phyloP scores from a whole-genome alignment of 495 filamentous ascomycete species.

The Bacidia gigantensis region DNA sequence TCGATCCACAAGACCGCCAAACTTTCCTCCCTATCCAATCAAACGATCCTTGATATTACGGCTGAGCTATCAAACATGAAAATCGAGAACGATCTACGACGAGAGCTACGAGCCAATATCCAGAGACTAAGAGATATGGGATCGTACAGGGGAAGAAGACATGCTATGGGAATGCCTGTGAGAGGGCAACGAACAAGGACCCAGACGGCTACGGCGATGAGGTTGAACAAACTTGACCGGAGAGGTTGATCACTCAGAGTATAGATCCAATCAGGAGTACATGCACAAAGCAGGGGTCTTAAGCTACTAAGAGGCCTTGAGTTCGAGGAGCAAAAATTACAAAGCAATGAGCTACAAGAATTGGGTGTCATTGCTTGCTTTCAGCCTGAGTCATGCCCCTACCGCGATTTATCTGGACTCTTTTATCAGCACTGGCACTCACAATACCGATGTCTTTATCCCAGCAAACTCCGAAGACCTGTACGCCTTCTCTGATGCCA shows the following conservation, averaged over 20 bases:
- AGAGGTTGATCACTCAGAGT: slow-evolving; percentile 25
- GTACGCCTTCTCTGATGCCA: slow-evolving; percentile 61
- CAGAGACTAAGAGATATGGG: slow-evolving; percentile 79
- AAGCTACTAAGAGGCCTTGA: no score
- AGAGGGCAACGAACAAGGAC: slow-evolving; percentile 75
- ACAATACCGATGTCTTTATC: slow-evolving; percentile 74
- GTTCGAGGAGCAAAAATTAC: no score
- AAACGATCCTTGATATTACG: slow-evolving; percentile 65
- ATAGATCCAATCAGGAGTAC: no score
- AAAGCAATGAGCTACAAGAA: slow-evolving; percentile 78
- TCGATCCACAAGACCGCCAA: slow-evolving; percentile 70
- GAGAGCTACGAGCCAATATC: slow-evolving; percentile 71
- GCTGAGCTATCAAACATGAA: slow-evolving; percentile 80
- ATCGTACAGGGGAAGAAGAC: slow-evolving; percentile 74
- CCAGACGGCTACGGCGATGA: slow-evolving; percentile 65
- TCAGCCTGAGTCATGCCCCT: slow-evolving; percentile 25
- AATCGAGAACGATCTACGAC: slow-evolving; percentile 77
- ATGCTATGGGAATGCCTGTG: slow-evolving; percentile 79
- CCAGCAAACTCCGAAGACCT: slow-evolving; percentile 88
- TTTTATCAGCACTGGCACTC: slow-evolving; percentile 81
- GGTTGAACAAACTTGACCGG: slow-evolving; percentile 68
- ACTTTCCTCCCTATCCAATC: slow-evolving; percentile 53
- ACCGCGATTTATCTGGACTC: slow-evolving; percentile 77
- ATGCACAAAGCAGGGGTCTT: no score
- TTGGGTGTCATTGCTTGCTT: slow-evolving; percentile 1